Percentiles rank a stretch among this genome's conserved stretches.
Conservation (phyloP, 441 rosid genomes). For the Iberis amara region DNA sequence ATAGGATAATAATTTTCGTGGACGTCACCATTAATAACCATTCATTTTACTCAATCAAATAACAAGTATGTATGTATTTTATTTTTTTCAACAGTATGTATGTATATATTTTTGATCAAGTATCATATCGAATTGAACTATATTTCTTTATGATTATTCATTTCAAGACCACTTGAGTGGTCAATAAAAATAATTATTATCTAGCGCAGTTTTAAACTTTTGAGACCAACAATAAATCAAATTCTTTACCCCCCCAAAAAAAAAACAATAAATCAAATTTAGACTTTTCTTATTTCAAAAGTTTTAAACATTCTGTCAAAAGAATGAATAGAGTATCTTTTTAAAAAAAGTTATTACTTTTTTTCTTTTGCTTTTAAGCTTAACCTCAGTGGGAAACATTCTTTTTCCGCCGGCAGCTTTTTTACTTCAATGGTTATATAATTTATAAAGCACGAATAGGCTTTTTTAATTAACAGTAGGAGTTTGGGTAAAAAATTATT, state of each 20-base stretch:
- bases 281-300: slow-evolving; percentile 21
- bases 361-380: slow-evolving; percentile 15
- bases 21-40: slow-evolving; percentile 23
- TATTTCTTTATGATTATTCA: too few relatives aligned
- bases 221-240: slow-evolving; percentile 21
- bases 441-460: not conserved
- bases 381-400: slow-evolving; percentile 32
- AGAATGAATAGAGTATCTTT: slow-evolving; percentile 10
- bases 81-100: too few relatives aligned
- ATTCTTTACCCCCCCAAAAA: too few relatives aligned
- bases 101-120: not conserved
- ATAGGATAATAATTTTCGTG: slow-evolving; percentile 15
- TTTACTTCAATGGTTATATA: slow-evolving; percentile 11
- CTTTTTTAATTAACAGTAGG: too few relatives aligned
- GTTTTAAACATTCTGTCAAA: slow-evolving; percentile 22
- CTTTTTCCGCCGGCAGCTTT: slow-evolving; percentile 29
- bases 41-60: slow-evolving; percentile 7
- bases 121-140: too few relatives aligned
- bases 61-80: too few relatives aligned
- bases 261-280: slow-evolving; percentile 4
- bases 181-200: too few relatives aligned
- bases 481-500: too few relatives aligned
- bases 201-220: too few relatives aligned
- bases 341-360: not conserved
- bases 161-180: too few relatives aligned